Percentiles rank a stretch among this genome's conserved stretches.
phyloP scores from a whole-genome alignment of 805 yeast species.

The Ogataea angusta region DNA sequence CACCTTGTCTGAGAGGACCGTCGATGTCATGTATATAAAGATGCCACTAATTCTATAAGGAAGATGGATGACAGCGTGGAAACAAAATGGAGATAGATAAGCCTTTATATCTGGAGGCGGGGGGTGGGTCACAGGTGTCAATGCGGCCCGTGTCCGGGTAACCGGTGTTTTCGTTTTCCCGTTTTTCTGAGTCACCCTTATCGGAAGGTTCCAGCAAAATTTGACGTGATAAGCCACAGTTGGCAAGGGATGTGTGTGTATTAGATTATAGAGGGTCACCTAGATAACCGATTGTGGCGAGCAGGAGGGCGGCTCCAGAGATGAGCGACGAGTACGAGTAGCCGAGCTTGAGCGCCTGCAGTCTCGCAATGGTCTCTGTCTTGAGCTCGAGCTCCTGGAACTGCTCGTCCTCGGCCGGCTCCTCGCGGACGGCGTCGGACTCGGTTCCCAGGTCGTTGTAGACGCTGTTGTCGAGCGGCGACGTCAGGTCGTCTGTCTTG shows the following conservation, averaged over 20 bases:
- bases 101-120: constrained; percentile 9
- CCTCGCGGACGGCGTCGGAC: constrained; percentile 27
- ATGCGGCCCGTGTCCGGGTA: constrained; percentile 8
- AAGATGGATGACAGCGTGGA: not conserved
- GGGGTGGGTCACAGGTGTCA: constrained; percentile 10
- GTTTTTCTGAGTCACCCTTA: constrained; percentile 8
- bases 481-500: constrained; percentile 31
- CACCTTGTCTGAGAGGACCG: constrained; percentile 16
- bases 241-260: constrained; percentile 1
- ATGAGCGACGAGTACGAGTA: constrained; percentile 41
- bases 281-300: constrained; percentile 52
- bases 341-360: constrained; percentile 35
- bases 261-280: constrained; percentile 43
- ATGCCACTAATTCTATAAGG: constrained; percentile 1
- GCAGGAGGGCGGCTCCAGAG: constrained; percentile 43
- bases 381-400: constrained; percentile 39
- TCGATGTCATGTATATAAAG: constrained; percentile 12
- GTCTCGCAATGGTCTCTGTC: constrained; percentile 32
- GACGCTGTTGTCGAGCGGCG: constrained; percentile 44
- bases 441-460: constrained; percentile 40
- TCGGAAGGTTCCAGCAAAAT: constrained; percentile 3
- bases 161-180: too few relatives aligned
- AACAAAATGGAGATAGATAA: constrained; percentile 1
- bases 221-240: constrained; percentile 9
- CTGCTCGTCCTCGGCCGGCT: constrained; percentile 28